Evolutionary conservation across 257 asterid species (phyloP).

Genomic region (Jacaranda mimosifolia): DNA sequence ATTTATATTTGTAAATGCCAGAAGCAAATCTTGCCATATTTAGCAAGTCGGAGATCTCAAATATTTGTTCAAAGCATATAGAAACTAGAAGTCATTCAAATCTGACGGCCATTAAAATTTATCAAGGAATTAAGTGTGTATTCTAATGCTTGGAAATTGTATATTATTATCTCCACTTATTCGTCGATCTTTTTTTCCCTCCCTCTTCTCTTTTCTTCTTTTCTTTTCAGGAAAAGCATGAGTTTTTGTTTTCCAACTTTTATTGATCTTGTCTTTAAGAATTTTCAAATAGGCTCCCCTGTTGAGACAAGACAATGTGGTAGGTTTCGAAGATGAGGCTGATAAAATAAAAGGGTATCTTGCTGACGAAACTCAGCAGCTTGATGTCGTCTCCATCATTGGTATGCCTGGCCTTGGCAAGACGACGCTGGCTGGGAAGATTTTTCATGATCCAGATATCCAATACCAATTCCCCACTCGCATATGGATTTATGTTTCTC

Average conservation of each 20-base stretch:
- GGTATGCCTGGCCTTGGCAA: slow-evolving; percentile 13
- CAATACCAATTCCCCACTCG: neutral
- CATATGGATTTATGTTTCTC: slow-evolving; percentile 40
- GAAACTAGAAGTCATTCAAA: neutral
- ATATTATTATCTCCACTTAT: neutral
- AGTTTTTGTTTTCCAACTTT: slow-evolving; percentile 4
- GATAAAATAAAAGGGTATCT: slow-evolving; percentile 17
- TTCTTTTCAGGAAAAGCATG: neutral
- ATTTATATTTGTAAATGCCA: no score
- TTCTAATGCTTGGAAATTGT: neutral
- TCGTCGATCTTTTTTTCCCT: no score
- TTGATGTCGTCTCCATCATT: neutral
- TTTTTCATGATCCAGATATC: neutral
- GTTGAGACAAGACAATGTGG: neutral
- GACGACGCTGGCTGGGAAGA: neutral
- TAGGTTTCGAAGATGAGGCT: slow-evolving; percentile 39
- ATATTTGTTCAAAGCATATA: neutral
- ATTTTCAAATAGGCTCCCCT: neutral
- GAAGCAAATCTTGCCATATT: no score
- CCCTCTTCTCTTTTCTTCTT: no score
- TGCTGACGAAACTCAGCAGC: neutral
- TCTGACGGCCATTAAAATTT: neutral
- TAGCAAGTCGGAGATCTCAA: neutral
- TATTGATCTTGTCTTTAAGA: neutral
- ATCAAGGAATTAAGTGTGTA: neutral